These are phyloP conservation scores for Eremochloa ophiuroides DNA, from an alignment of 176 grass and related monocot species.

Conservation along the genomic window DNA sequence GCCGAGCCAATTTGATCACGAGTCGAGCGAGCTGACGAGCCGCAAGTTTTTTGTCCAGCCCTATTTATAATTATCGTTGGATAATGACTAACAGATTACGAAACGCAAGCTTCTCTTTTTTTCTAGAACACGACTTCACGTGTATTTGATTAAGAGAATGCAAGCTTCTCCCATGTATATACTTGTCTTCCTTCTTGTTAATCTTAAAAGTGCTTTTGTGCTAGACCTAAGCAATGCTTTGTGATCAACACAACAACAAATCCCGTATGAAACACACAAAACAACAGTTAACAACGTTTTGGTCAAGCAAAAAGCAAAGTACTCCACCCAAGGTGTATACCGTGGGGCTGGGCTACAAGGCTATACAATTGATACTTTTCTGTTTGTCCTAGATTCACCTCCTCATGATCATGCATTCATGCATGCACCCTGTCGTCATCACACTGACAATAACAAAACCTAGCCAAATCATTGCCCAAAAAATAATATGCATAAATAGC, in stretches of 20 bases:
- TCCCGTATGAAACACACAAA: neutral
- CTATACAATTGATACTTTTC: neutral
- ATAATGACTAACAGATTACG: too few relatives aligned
- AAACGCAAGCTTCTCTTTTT: too few relatives aligned
- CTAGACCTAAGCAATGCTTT: neutral
- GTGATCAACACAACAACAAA: neutral
- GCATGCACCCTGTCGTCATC: neutral
- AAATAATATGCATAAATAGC: neutral
- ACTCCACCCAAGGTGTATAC: neutral
- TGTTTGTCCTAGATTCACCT: neutral
- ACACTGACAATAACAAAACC: neutral
- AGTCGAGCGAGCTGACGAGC: too few relatives aligned
- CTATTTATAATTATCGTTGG: too few relatives aligned
- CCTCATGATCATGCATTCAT: neutral
- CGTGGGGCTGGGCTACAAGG: neutral
- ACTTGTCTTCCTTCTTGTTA: neutral
- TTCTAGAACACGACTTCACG: too few relatives aligned
- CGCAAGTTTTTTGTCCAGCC: too few relatives aligned
- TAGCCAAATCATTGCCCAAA: constrained; percentile 17
- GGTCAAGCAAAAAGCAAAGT: neutral
- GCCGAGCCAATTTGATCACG: too few relatives aligned
- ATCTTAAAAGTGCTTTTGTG: neutral
- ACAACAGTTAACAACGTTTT: neutral
- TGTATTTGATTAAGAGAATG: too few relatives aligned
- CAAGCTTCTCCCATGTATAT: too few relatives aligned